Base-by-base conservation (phyloP, 176 grass and related monocot genomes). In the Thalia dealbata region DNA sequence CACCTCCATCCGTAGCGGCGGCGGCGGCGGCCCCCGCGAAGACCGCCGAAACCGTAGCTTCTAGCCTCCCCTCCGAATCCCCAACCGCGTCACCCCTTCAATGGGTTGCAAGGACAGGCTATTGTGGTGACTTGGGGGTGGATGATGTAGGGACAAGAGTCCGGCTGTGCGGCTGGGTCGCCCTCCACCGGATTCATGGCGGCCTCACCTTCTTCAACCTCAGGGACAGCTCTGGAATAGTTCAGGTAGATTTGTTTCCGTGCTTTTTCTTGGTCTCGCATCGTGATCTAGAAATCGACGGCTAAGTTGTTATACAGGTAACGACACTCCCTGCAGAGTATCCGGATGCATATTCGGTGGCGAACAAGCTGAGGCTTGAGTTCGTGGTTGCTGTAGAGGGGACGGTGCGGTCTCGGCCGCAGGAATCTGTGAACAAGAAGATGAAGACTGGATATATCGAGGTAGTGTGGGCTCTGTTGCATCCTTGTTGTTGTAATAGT, bases 371-470 rank as follows among this genome's bases (percentile, higher is more conserved):
- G 76, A 84, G 95, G 67, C 82, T 92, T 58, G 95, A 97, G 72
- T 97, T 88, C 63, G 95, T 97, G 70, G 82, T 97, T 71, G 65
- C 87, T 41, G 78, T 93, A 1, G 95, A 99, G 70, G 95, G 90
- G 26, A 79, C 90, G 29, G 88, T 93, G 5, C 73, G 45, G 15
- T 28, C 60, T 41, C 82, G 95, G 21, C 95, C 95, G 0, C 23
- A 59, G 30, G 90, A 99, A 69, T 82, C 87, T 14, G 54, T 99
- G 72, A 99, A 99, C 76, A 65, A 79, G 42, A 91, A 99, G 54
- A 99, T 99, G 90, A 99, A 80, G 61, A 97, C 95, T 4, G 95
- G 95, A 50, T 61, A 85, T 76, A 85, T 97, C 79, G 95, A 97
- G 89, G 95, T 93, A 78, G 27, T 14, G 24, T 38, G 78, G 29